phyloP scores from a whole-genome alignment of 2,329 filamentous ascomycete species.

The Tolypocladium endophyticum region DNA sequence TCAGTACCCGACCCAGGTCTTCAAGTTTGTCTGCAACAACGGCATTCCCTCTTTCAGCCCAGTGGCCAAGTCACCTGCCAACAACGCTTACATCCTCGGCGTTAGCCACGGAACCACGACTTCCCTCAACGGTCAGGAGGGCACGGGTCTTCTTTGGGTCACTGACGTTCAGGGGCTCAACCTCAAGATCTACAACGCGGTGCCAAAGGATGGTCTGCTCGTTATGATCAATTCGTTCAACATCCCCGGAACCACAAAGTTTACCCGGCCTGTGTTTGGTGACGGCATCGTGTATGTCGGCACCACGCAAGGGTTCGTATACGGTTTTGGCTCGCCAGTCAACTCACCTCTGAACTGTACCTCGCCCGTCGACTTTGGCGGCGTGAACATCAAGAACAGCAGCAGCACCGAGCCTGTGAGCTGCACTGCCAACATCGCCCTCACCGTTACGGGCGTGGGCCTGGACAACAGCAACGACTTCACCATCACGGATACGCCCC shows the following conservation, averaged over 20 bases:
- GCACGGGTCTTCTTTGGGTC: constrained; percentile 46
- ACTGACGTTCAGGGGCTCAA: constrained; percentile 43
- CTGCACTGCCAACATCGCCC: constrained; percentile 35
- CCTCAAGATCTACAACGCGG: constrained; percentile 40
- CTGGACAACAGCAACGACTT: constrained; percentile 23
- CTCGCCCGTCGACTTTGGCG: constrained; percentile 35
- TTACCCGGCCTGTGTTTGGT: constrained; percentile 46
- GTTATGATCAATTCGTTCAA: constrained; percentile 39
- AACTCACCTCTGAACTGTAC: constrained; percentile 44
- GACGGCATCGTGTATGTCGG: constrained; percentile 45
- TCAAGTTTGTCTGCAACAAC: constrained; percentile 43
- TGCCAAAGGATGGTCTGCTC: constrained; percentile 35
- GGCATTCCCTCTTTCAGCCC: constrained; percentile 43
- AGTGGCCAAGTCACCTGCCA: constrained; percentile 36
- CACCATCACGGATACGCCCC: constrained; percentile 22
- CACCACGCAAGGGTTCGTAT: constrained; percentile 37
- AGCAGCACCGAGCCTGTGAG: constrained; percentile 22
- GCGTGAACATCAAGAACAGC: constrained; percentile 25
- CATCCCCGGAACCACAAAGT: constrained; percentile 42
- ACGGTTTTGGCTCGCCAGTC: constrained; percentile 45
- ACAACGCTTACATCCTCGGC: constrained; percentile 42
- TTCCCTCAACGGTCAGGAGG: constrained; percentile 39
- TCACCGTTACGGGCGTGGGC: constrained; percentile 28
- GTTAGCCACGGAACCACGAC: constrained; percentile 47
- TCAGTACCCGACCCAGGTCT: constrained; percentile 42